Percentiles rank a stretch among this genome's conserved stretches.
Evolutionary conservation across 495 filamentous ascomycete genomes (phyloP).

Genomic region (Copromyces sp.): DNA sequence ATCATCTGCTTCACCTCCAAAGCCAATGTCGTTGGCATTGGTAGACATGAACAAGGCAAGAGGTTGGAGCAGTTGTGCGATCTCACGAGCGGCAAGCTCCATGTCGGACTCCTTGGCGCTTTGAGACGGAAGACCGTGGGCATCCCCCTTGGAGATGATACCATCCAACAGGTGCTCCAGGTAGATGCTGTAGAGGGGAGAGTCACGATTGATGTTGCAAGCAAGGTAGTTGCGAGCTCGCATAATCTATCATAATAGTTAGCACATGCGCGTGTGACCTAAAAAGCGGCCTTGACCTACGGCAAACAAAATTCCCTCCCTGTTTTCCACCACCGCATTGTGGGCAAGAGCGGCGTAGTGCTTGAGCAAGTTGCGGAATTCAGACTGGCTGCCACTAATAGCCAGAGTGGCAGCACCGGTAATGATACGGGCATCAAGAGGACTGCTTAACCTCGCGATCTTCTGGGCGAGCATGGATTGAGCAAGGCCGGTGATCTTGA

Average conservation of each 20-base stretch:
- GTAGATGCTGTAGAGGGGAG: constrained; percentile 67
- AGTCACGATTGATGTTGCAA: constrained; percentile 50
- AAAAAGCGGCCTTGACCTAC: constrained; percentile 39
- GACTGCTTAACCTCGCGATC: constrained; percentile 65
- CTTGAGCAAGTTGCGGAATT: constrained; percentile 78
- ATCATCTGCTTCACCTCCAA: constrained; percentile 40
- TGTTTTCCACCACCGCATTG: constrained; percentile 57
- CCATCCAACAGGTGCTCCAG: constrained; percentile 73
- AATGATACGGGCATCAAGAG: constrained; percentile 74
- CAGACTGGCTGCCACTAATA: constrained; percentile 57
- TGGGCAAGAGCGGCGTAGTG: constrained; percentile 64
- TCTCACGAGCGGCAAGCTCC: constrained; percentile 71
- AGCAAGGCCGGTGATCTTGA: constrained; percentile 88
- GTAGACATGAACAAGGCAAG: constrained; percentile 63
- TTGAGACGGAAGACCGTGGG: constrained; percentile 36
- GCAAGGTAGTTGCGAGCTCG: constrained; percentile 74
- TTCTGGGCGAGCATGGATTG: constrained; percentile 94
- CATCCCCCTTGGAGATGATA: constrained; percentile 84
- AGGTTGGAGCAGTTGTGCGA: constrained; percentile 71
- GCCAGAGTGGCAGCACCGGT: constrained; percentile 71
- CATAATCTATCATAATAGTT: constrained; percentile 39
- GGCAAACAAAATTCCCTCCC: constrained; percentile 47
- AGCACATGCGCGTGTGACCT: constrained; percentile 5
- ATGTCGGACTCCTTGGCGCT: constrained; percentile 61
- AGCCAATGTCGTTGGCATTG: constrained; percentile 37